Evolutionary conservation across 2,329 filamentous ascomycete genomes (phyloP).

Genomic region (Neonectria punicea): DNA sequence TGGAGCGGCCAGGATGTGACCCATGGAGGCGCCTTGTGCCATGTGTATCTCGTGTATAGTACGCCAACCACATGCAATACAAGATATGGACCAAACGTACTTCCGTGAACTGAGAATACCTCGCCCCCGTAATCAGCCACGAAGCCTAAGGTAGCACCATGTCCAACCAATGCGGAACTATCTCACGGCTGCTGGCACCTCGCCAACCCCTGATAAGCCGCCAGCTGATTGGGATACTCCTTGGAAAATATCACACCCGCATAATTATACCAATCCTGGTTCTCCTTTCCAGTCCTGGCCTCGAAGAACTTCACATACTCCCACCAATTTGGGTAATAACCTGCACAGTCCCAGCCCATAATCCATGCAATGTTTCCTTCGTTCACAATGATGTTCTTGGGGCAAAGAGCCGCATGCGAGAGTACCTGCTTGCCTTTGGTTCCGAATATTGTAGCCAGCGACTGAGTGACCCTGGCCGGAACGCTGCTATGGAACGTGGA

Average conservation of each 20-base stretch:
- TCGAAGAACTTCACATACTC: conserved; percentile 51
- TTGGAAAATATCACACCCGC: conserved; percentile 43
- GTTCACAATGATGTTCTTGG: conserved; percentile 45
- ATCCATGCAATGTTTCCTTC: conserved; percentile 39
- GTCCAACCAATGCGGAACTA: background rate
- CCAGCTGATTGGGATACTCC: conserved; percentile 40
- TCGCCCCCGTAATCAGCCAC: background rate
- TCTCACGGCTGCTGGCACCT: conserved; percentile 42
- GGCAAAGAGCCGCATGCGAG: conserved; percentile 42
- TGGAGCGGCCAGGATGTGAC: conserved; percentile 1
- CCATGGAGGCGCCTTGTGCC: background rate
- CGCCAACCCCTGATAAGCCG: conserved; percentile 45
- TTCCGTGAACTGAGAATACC: conserved; percentile 17
- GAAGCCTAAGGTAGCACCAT: background rate
- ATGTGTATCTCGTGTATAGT: conserved; percentile 33
- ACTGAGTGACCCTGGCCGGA: conserved; percentile 34
- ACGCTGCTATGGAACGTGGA: conserved; percentile 42
- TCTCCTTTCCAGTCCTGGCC: conserved; percentile 38
- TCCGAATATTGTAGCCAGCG: conserved; percentile 35
- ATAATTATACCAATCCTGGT: conserved; percentile 48
- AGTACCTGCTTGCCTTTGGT: conserved; percentile 32
- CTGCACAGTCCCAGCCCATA: conserved; percentile 47
- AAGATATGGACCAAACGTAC: conserved; percentile 26
- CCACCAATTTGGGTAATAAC: conserved; percentile 49
- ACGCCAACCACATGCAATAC: conserved; percentile 22